Evolutionary conservation across 768 basidiomycete species (phyloP).

Genomic region (Lentinula guzmanii): DNA sequence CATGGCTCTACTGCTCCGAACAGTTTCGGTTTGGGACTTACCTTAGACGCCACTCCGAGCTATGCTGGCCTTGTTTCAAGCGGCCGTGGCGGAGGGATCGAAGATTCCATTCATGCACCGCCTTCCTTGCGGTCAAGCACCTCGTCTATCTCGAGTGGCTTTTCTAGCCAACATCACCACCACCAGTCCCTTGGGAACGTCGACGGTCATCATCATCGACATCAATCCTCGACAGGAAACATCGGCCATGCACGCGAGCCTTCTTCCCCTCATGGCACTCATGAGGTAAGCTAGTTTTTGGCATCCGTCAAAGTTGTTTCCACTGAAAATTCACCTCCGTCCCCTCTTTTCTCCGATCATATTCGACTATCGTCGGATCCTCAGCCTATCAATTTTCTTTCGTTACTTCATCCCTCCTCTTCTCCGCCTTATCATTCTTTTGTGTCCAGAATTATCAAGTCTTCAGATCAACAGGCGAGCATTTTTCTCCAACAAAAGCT

Average conservation of each 20-base stretch:
- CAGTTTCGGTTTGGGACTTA: constrained; percentile 6
- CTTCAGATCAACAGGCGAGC: constrained; percentile 85
- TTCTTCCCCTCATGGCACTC: constrained; percentile 9
- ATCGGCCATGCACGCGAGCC: background rate
- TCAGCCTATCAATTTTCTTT: constrained; percentile 87
- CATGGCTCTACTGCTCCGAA: background rate
- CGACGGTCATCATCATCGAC: background rate
- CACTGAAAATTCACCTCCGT: background rate
- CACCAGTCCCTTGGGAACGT: background rate
- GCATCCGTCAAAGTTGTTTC: background rate
- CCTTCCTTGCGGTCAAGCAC: background rate
- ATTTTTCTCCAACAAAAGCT: constrained; percentile 89
- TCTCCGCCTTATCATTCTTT: constrained; percentile 80
- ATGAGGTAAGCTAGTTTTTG: constrained; percentile 42
- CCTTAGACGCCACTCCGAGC: background rate
- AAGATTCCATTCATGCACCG: constrained; percentile 7
- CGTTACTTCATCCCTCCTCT: constrained; percentile 78
- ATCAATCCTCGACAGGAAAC: constrained; percentile 2
- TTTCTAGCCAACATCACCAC: constrained; percentile 1
- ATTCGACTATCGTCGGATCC: background rate
- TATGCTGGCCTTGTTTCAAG: background rate
- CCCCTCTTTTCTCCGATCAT: constrained; percentile 13
- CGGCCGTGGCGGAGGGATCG: background rate
- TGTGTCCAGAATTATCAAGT: constrained; percentile 81
- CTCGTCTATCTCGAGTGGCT: background rate